Evolutionary conservation across 345 rosid genomes (phyloP), one percentile per base, ranked within the genome.

Genomic region (Salix koriyanagi): DNA sequence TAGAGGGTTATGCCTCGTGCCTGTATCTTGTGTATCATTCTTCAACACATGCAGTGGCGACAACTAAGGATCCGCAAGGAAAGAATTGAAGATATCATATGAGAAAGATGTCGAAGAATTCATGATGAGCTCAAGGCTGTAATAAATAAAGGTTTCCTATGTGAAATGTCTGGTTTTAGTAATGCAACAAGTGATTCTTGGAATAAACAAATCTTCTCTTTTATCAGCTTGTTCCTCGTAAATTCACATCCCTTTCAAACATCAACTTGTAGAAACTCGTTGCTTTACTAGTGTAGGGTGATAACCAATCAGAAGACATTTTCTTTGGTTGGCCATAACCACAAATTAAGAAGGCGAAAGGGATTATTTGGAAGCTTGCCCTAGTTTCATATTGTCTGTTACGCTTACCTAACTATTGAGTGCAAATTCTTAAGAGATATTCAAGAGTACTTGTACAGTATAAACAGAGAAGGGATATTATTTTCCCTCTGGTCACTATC

Each of bases 1-100:
- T 25, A 82, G 79, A 82, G 87, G 86, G 19, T 76, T 82, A 23
- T 82, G 84, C 77, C 88, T 85, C 7, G 86, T 83, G 69, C 83
- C 88, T 7, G 13, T 72, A 32, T 69, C 85, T 70, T 75, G 62
- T 8, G 89, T 81, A 34, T 80, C 83, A 23, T 75, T 48, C 67
- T 75, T 80, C 18, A 70, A 39, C 62, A 37, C 11, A 25, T 52
- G 42, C 42, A 54, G 28, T 37, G 60, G 32, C n/a, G 28, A 71
- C 26, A 65, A 28, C 11, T 37, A 18, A 71, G 46, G 56, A 23
- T n/a, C 26, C 39, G 7, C 68, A 62, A 61, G 36, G 67, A 26
- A 14, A 21, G 26, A 25, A 6, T 41, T 68, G 50, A 68, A 23
- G 71, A 41, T 39, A 6, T 32, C 44, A 30, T 36, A 66, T 66